These are phyloP conservation scores for Hygrocybe coccinea DNA, from an alignment of 768 basidiomycete species.

Conservation along the genomic window DNA sequence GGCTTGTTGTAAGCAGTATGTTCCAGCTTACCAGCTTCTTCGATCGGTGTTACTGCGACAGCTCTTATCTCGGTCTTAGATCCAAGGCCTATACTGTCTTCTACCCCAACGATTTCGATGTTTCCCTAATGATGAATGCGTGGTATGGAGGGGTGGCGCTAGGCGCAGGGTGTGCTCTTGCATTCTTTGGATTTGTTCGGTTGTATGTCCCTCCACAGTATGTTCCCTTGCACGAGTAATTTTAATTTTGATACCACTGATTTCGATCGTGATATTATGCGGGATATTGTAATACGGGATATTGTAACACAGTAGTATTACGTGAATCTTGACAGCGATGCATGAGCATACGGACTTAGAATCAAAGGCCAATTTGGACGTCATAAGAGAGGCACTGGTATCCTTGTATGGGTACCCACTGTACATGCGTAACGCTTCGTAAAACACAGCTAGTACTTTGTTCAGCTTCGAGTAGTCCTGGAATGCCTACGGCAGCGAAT, in stretches of 20 bases:
- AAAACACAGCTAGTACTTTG: slow-evolving; percentile 41
- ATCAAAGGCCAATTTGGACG: too few species aligned
- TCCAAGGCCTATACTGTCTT: slow-evolving; percentile 30
- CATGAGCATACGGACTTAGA: too few species aligned
- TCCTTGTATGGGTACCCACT: slow-evolving; percentile 42
- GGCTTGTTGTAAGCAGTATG: slow-evolving; percentile 27
- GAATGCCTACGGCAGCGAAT: slow-evolving; percentile 26
- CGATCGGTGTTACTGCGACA: slow-evolving; percentile 35
- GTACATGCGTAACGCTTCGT: slow-evolving; percentile 42
- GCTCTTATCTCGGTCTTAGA: slow-evolving; percentile 28
- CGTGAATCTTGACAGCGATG: too few species aligned
- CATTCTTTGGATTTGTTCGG: slow-evolving; percentile 28
- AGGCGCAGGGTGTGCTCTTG: slow-evolving; percentile 17
- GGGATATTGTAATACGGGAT: too few species aligned
- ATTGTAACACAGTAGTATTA: too few species aligned
- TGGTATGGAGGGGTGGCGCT: slow-evolving; percentile 38
- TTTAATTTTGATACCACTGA: too few species aligned
- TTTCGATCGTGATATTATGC: too few species aligned
- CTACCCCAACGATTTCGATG: slow-evolving; percentile 13
- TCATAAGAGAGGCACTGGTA: too few species aligned
- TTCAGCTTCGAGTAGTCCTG: slow-evolving; percentile 39
- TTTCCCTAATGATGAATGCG: slow-evolving; percentile 22
- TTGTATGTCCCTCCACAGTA: slow-evolving; percentile 20
- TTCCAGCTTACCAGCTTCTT: slow-evolving; percentile 33
- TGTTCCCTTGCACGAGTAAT: slow-evolving; percentile 8